Base-by-base conservation (phyloP, 805 yeast genomes). In the Sugiyamaella lignohabitans region DNA sequence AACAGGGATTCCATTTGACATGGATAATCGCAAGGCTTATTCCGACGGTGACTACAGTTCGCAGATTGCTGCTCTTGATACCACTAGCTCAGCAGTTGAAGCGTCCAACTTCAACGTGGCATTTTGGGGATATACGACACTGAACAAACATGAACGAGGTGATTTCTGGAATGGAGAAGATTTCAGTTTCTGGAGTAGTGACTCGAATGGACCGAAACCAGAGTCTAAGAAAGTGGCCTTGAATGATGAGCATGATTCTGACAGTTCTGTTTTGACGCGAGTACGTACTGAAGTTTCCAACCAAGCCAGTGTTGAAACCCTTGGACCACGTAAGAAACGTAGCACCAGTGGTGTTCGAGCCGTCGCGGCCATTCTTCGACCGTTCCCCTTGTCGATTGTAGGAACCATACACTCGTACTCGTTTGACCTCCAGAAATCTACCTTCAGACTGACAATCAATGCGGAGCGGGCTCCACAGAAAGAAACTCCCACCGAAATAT, bases 1-100 rank as follows among this genome's bases (percentile, higher is more conserved):
- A 63, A 88, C 91, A n/a, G 98, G 98, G 4, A 87, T 91, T 82
- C 98, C 98, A 2, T 87, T 83, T 62, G 96, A 93, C 63, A 86
- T 91, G 96, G 89, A 91, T 63, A 72, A 78, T 49, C 86, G 84
- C 59, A 70, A 66, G 41, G 84, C 96, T 0, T 91, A 77, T 59
- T 62, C 63, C 1, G 71, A 71, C 48, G 88, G 89, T 1, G 77
- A 79, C 51, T 93, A 79, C 62, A 64, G 71, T 6, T 73, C 86
- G 8, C 98, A 93, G 60, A 82, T 83, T 1, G 68, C 75, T 4
- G 96, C 97, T 0, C 68, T 86, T 60, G 97, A 91, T 65, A 95
- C 96, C 0, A 62, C 88, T 40, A 73, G 82, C 8, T 75, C 67
- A 56, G 98, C 93, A 0, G 66, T 91, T 38, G 98, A 93, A 61